Conservation (phyloP, 2,329 filamentous ascomycete genomes). For the Phyllosticta citribraziliensis region DNA sequence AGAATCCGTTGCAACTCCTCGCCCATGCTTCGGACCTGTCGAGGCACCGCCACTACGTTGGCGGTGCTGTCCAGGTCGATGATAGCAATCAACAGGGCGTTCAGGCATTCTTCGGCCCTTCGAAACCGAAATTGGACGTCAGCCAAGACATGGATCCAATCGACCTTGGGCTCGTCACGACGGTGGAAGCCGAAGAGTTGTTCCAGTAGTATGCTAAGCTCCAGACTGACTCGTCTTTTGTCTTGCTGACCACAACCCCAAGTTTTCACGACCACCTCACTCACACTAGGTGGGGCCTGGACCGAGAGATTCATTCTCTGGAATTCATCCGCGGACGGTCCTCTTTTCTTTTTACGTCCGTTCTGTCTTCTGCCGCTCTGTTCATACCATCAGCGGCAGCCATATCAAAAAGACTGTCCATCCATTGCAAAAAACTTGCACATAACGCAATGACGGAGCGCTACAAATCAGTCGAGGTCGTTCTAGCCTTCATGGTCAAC, state of each 20-base stretch:
- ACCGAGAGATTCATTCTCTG: conserved; percentile 55
- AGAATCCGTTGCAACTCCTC: conserved; percentile 64
- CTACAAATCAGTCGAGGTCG: conserved; percentile 62
- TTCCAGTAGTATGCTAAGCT: conserved; percentile 49
- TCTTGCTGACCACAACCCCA: not conserved
- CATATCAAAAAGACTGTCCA: conserved; percentile 54
- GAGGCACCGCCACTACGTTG: not conserved
- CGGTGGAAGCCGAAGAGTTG: conserved; percentile 53
- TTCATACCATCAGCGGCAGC: conserved; percentile 56
- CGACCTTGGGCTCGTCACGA: conserved; percentile 57
- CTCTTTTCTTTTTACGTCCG: conserved; percentile 61
- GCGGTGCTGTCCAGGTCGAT: not conserved
- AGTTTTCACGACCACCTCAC: conserved; percentile 62
- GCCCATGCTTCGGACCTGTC: conserved; percentile 59
- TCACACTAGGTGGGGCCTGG: conserved; percentile 65
- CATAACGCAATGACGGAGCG: conserved; percentile 52
- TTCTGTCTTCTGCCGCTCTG: conserved; percentile 57
- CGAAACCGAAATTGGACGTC: conserved; percentile 53
- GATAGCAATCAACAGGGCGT: not conserved
- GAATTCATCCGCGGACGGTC: conserved; percentile 58
- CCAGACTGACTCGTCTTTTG: too few species aligned
- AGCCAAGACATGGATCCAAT: conserved; percentile 59
- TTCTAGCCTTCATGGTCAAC: conserved; percentile 66
- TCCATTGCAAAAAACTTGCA: conserved; percentile 54
- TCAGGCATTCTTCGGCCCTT: conserved; percentile 53